Evolutionary conservation across 768 basidiomycete genomes (phyloP), one percentile per base, ranked within the genome.

Genomic region (Mycena rebaudengoi): DNA sequence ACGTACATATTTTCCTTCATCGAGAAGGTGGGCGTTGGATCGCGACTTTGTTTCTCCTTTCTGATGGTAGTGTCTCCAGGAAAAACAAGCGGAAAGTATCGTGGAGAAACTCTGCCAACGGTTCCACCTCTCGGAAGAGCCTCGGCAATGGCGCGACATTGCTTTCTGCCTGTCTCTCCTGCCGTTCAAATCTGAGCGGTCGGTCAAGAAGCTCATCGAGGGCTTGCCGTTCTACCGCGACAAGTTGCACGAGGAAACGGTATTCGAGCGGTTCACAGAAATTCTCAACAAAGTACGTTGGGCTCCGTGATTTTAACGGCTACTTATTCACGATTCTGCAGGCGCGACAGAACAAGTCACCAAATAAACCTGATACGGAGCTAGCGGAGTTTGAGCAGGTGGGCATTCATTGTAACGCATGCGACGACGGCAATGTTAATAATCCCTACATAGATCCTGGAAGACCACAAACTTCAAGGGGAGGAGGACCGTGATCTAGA

Each of bases 41-140:
- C n/a, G n/a, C n/a, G n/a, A n/a, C n/a, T n/a, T n/a, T n/a, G n/a
- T n/a, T n/a, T n/a, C n/a, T n/a, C n/a, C n/a, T n/a, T n/a, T n/a
- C n/a, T n/a, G n/a, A n/a, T n/a, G n/a, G n/a, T n/a, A 41, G 16
- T 35, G 4, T 25, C 7, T 41, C 25, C 70, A 97, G 95, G 96
- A 99, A 78, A 98, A 97, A 78, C 97, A 98, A 87, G 96, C 97
- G 0, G 97, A 99, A 77, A 91, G 86, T 71, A 94, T 99, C 65
- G 94, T 99, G 55, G 97, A 99, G 71, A 99, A 98, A 74, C 88
- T 99, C 2, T 99, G 98, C 71, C 95, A 98, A 71, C 88, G 97
- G 8, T 98, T 99, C 89, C 86, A 92, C 23, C 81, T 94, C 4
- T 88, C 92, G 0, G 91, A 92, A 40, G 95, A 96, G 29, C 86